Conservation (phyloP, 306 rosid genomes). For the Vicia faba region DNA sequence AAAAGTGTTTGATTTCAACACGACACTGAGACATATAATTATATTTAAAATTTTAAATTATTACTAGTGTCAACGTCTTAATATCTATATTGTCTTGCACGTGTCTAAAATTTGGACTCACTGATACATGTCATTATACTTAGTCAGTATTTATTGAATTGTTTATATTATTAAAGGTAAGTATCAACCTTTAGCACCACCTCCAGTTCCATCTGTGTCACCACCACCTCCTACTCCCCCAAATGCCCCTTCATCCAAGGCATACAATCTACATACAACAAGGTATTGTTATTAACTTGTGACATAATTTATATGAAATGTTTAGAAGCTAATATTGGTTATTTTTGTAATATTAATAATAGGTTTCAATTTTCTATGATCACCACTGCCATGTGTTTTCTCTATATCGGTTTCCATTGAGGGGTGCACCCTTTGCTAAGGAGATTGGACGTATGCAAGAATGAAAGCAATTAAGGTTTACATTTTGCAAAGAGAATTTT, state of each 20-base stretch:
- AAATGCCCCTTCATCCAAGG: conserved; percentile 34
- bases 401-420: conserved; percentile 32
- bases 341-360: conserved; percentile 13
- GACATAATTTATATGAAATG: conserved; percentile 11
- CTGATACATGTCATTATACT: too few relatives aligned
- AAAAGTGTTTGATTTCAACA: too few relatives aligned
- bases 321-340: conserved; percentile 10
- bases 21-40: too few relatives aligned
- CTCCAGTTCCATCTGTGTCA: conserved; percentile 37
- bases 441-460: conserved; percentile 31
- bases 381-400: conserved; percentile 36
- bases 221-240: conserved; percentile 20
- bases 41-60: too few relatives aligned
- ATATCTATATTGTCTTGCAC: too few relatives aligned
- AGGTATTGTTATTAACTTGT: conserved; percentile 51
- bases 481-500: conserved; percentile 21
- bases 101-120: too few relatives aligned
- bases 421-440: conserved; percentile 23
- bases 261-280: conserved; percentile 39
- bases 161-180: conserved; percentile 38
- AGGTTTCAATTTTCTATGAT: conserved; percentile 51
- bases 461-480: conserved; percentile 21
- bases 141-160: too few relatives aligned
- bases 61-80: too few relatives aligned
- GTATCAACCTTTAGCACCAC: conserved; percentile 36